These are phyloP conservation scores for Linum usitatissimum DNA, from an alignment of 345 rosid species.

Conservation along the genomic window DNA sequence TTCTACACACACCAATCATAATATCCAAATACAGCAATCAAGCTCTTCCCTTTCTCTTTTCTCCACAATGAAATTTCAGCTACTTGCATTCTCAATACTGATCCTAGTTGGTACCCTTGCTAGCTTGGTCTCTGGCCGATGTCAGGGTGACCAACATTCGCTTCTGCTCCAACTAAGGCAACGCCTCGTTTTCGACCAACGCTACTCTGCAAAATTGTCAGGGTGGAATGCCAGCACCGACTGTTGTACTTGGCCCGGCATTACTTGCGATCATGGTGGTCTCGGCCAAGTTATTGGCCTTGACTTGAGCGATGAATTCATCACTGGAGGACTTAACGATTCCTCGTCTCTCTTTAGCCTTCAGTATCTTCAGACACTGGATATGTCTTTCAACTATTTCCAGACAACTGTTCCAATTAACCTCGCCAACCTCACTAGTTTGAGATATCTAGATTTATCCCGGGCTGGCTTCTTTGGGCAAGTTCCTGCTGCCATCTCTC, in stretches of 20 bases:
- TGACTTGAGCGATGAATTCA: too few species aligned
- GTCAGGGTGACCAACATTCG: too few species aligned
- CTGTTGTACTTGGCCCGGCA: neutral
- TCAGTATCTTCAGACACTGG: conserved; percentile 25
- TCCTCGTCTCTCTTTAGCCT: conserved; percentile 29
- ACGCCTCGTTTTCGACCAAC: neutral
- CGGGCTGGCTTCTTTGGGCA: neutral
- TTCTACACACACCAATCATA: too few species aligned
- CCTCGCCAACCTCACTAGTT: conserved; percentile 21
- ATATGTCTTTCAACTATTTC: conserved; percentile 33
- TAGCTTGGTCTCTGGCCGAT: too few species aligned
- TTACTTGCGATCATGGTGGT: neutral
- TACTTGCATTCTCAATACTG: too few species aligned
- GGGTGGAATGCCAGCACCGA: neutral
- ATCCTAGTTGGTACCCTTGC: too few species aligned
- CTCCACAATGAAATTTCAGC: too few species aligned
- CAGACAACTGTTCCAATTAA: conserved; percentile 11
- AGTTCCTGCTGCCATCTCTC: neutral
- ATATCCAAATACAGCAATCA: too few species aligned
- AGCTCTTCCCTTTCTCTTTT: too few species aligned
- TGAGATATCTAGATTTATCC: conserved; percentile 12
- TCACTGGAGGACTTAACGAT: conserved; percentile 13
- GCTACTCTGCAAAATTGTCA: neutral
- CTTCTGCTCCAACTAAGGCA: neutral
- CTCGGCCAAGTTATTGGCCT: neutral